These are phyloP conservation scores for Fraxinus xanthoxyloides DNA, from an alignment of 305 asterid species.

Conservation along the genomic window DNA sequence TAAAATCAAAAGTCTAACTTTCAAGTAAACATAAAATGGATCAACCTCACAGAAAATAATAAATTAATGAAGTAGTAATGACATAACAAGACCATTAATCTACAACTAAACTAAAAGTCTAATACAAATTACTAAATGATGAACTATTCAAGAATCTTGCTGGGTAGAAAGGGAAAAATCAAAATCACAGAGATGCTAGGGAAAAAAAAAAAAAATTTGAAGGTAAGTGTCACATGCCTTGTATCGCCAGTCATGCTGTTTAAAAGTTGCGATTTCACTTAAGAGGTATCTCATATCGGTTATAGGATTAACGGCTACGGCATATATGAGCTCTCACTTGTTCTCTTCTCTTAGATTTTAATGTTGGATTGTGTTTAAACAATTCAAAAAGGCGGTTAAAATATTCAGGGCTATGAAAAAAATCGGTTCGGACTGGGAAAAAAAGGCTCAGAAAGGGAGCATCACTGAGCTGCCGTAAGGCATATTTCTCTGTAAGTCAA, in stretches of 20 bases:
- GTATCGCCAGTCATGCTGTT: neutral
- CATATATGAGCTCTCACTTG: neutral
- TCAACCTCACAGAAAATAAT: neutral
- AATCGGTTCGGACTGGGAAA: neutral
- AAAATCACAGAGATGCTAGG: neutral
- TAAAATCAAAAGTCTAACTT: neutral
- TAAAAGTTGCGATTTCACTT: neutral
- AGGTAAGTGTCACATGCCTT: neutral
- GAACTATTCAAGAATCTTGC: neutral
- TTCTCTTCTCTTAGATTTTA: neutral
- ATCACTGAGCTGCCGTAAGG: neutral
- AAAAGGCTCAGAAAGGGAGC: neutral
- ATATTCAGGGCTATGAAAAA: neutral
- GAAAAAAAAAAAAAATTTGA: neutral
- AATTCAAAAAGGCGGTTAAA: neutral
- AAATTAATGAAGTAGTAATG: neutral
- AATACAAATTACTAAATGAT: neutral
- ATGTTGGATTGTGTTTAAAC: neutral
- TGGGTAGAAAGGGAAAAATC: neutral
- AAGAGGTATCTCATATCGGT: neutral
- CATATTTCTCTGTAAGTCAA: neutral
- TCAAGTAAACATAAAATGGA: neutral
- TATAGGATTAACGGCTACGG: neutral
- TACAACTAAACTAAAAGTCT: neutral
- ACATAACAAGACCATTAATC: neutral